Evolutionary conservation across 257 asterid genomes (phyloP), one percentile per base, ranked within the genome.

Genomic region (Solanum lycopersicoides): DNA sequence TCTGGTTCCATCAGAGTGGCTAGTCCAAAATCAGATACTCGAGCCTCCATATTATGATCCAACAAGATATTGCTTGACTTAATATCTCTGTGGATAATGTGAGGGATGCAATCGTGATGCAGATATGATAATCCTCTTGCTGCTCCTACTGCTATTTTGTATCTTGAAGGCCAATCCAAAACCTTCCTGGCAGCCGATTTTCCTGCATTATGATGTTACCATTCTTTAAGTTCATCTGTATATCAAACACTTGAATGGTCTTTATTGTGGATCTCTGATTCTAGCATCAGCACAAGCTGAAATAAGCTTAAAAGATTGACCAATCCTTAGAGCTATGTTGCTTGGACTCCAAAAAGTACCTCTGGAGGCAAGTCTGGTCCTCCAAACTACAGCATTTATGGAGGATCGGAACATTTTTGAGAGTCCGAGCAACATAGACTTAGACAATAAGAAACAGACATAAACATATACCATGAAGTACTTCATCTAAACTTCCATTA

Each of bases 41-140:
- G 91, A 71, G 98, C 95, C 88, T 95, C 98, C 93, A 96, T 76
- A 84, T 93, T 88, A 83, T 92, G 92, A 90, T 94, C 98, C 91
- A 95, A 82, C 85, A 95, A 86, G 88, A 96, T 95, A 87, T 96
- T 96, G 91, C 98, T 96, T 11, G 98, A 90, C 92, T 95, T 95
- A 59, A 96, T 94, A 74, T 96, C 99, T 88, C 99, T 89, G 89
- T 96, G 99, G 77, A 95, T 94, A 84, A 96, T 93, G 87, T 94
- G 99, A 69, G 98, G 98, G 77, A 95, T 91, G 91, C 99, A 96
- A 50, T 95, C 98, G 20, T 96, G 98, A 73, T 96, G 99, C 69
- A 96, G 97, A 92, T 95, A 96, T 20, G 98, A 90, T 87, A 96
- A 83, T 82, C 98, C 99, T 89, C 98, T 93, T 72, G 99, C 99